Conservation (phyloP, 257 asterid genomes). For the Osmanthus fragrans region DNA sequence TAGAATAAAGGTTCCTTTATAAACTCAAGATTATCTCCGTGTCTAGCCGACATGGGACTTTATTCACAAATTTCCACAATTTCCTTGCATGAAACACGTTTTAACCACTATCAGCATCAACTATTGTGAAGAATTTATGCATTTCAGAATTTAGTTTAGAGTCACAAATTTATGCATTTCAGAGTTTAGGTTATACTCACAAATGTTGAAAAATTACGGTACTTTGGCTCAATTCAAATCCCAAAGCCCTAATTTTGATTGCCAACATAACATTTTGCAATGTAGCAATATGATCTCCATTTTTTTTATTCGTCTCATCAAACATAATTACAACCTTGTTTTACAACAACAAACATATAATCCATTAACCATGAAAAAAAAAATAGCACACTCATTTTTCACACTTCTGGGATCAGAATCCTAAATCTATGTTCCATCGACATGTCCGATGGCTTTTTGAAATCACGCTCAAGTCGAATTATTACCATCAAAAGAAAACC, state of each 20-base stretch:
- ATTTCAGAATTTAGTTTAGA: background rate
- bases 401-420: constrained; percentile 19
- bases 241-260: background rate
- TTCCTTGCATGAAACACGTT: no score
- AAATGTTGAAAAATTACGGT: background rate
- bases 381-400: constrained; percentile 24
- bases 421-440: background rate
- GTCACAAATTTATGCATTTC: no score
- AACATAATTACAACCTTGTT: constrained; percentile 22
- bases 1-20: background rate
- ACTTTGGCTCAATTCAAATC: background rate
- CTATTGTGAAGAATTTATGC: no score
- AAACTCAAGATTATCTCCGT: no score
- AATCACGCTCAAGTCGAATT: background rate
- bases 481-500: background rate
- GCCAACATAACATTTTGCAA: background rate
- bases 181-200: background rate
- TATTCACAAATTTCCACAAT: no score
- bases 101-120: no score
- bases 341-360: constrained; percentile 5
- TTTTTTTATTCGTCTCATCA: background rate
- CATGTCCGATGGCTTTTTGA: background rate
- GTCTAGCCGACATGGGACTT: no score
- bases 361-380: constrained; percentile 7
- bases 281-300: background rate